Evolutionary conservation across 768 basidiomycete genomes (phyloP), one percentile per base, ranked within the genome.

Genomic region (Boletus eberwhitei): DNA sequence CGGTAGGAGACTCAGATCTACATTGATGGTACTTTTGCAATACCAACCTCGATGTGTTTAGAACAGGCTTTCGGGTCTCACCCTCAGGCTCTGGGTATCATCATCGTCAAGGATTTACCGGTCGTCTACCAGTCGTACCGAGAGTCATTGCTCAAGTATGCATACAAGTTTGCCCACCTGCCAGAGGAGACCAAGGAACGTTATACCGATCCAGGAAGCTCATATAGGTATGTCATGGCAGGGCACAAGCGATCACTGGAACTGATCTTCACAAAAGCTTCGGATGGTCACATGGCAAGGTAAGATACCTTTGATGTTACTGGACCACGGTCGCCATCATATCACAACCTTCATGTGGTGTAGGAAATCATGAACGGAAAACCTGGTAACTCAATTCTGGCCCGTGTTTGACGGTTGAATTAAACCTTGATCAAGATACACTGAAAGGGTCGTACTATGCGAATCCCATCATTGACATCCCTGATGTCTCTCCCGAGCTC

Each of bases 261-360:
- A 21, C 22, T 54, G 34, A 63, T n/a, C 7, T 45, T 48, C 3
- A 11, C 36, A 17, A 44, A 58, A 90, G 87, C 67, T 98, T 94
- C 70, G 96, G 96, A n/a, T 98, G 96, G 96, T 91, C 88, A 41
- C 91, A 96, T 72, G 96, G 96, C 51, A 97, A 98, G 79, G 89
- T 85, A 61, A 48, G 67, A 57, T 16, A 31, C 11, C 22, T n/a
- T 34, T 43, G 26, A 47, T 34, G n/a, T 8, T 41, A 17, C 19
- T 14, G 35, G 22, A 38, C 26, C 37, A 38, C 36, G n/a, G 31
- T 44, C 31, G 8, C 17, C 34, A 24, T 12, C 19, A 32, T 50
- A 22, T 50, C 14, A 21, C 13, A 8, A 5, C 19, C 14, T 22
- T 46, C 41, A 8, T 29, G 32, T 21, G 39, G 9, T 43, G 29